Base-by-base conservation (phyloP, 768 basidiomycete genomes). In the Lentinula lateritia region DNA sequence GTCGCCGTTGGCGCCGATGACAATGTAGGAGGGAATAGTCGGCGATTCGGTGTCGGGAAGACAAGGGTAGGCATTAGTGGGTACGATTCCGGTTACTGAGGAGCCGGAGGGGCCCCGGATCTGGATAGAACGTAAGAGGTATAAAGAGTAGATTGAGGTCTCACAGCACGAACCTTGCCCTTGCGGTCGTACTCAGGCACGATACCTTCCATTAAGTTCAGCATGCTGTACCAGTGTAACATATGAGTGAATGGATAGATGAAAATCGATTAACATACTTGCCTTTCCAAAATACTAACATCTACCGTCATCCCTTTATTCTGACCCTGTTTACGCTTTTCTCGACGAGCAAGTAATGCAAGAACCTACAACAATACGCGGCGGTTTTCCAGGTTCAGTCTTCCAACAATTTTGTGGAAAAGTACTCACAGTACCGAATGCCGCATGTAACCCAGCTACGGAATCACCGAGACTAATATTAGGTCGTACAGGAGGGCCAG, bases 121-220 rank as follows among this genome's bases (percentile, higher is more conserved):
- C 86, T 87, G 28, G 35, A 12, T 23, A 9, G 16, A 15, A 48
- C 3, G 15, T 15, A 41, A 36, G 35, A 50, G n/a, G n/a, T 23
- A 45, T 43, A 52, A 48, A 60, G 50, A 23, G n/a, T 23, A 38
- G 28, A 12, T 9, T 39, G 61, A 57, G 59, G 5, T 13, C 9
- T 9, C 38, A 39, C 6, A 5, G 7, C 8, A 35, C 69, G 46
- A 64, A 85, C 86, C 73, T 85, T 87, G 61, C 82, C 82, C 69
- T 86, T 88, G 58, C 88, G 83, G 68, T 89, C 86, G 60, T 86
- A 89, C 70, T 88, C 88, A 10, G 88, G 88, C 52, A 89, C 84
- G 62, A 90, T 83, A 2, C 88, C 88, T 66, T 89, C 88, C 88
- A 89, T 90, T 52, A 88, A 72, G 66, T 88, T 90, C 4, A 89